These are phyloP conservation scores for Pistacia integerrima DNA, from an alignment of 345 rosid species.

Conservation along the genomic window DNA sequence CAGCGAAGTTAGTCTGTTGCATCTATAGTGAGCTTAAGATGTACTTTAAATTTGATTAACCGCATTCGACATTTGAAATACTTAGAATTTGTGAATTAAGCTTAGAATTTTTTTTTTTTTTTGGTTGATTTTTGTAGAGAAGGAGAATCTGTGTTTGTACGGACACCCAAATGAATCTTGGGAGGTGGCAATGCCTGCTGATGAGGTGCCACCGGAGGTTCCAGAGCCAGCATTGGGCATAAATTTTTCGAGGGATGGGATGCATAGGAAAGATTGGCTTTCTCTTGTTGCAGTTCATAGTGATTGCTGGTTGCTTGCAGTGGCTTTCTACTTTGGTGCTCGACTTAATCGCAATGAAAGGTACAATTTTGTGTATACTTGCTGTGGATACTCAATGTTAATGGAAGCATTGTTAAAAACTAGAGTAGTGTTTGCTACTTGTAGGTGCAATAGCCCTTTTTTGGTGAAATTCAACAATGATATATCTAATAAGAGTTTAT, in stretches of 20 bases:
- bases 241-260: conserved; percentile 83
- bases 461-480: background rate
- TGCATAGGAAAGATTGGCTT: conserved; percentile 83
- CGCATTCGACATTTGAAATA: background rate
- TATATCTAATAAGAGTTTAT: background rate
- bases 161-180: conserved; percentile 77
- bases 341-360: conserved; percentile 73
- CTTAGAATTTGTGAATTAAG: background rate
- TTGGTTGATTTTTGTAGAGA: conserved; percentile 37
- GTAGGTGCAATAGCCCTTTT: background rate
- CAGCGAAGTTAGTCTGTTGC: background rate
- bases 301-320: conserved; percentile 82
- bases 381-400: background rate
- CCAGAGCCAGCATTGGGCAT: conserved; percentile 92
- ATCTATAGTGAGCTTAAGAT: background rate
- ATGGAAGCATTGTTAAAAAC: background rate
- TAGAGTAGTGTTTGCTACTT: background rate
- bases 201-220: conserved; percentile 83
- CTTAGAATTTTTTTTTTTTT: background rate
- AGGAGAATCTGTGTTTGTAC: conserved; percentile 78
- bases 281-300: conserved; percentile 82
- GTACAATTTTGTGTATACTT: conserved; percentile 25
- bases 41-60: background rate
- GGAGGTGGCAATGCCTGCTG: conserved; percentile 80
- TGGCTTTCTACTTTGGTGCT: conserved; percentile 81